Evolutionary conservation across 1,284 basidiomycete genomes (phyloP), one percentile per base, ranked within the genome.

Genomic region (Mrakiaceae sp.): DNA sequence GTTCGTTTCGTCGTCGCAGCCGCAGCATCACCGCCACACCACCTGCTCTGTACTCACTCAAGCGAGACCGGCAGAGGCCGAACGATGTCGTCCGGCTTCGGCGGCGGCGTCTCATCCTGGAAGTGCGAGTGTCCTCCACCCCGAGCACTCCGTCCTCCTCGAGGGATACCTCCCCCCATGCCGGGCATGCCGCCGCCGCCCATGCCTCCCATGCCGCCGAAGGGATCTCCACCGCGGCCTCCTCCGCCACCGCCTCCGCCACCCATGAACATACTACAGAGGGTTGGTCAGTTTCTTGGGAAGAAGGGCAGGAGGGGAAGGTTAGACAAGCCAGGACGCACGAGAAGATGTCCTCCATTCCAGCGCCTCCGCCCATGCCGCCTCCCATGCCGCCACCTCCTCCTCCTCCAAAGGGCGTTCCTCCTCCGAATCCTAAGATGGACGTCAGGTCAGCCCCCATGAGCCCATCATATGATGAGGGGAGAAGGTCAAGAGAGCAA

Each of bases 41-140:
- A 27, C 27, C 27, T 27, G 27, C 27, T 27, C 27, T 27, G 27
- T 27, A 27, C 27, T 27, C 27, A 27, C 71, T 92, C 85, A 5
- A 98, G 81, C 0, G 92, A 84, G 44, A 96, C 80, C 68, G 90
- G 90, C 67, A 98, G 83, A 0, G 91, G 91, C 67, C 87, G 86
- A 42, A 82, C 84, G 73, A 92, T 86, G 76, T 92, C 91, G 39
- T 79, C 80, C 1, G 74, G 72, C 48, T 74, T 74, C 50, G 76
- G 67, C 75, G 73, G 62, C 63, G 74, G 71, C 27, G 27, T 27
- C 4, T 81, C 75, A 54, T 79, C 75, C 52, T 75, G 67, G 14
- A 67, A 63, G 51, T 70, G 69, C 14, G 70, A 67, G 3, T 12
- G 68, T 57, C 68, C 71, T 50, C 64, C 71, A 69, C 66, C 74